phyloP scores from a whole-genome alignment of 2,329 filamentous ascomycete species.

The Xylaria sp. region DNA sequence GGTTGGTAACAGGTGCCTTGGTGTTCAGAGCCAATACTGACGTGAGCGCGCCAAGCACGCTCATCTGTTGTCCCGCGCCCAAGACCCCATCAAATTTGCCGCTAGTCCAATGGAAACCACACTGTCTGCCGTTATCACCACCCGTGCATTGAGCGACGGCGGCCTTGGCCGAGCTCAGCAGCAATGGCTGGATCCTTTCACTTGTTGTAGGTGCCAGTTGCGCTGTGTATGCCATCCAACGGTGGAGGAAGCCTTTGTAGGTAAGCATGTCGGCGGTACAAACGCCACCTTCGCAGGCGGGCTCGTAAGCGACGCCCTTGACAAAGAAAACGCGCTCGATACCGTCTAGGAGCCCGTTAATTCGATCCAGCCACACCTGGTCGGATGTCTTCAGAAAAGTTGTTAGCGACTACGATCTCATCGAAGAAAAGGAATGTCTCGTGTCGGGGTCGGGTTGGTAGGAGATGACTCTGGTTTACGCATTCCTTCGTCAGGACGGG shows the following conservation, averaged over 20 bases:
- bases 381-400: conserved; percentile 42
- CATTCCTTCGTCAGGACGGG: neutral
- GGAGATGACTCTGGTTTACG: neutral
- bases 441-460: neutral
- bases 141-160: conserved; percentile 53
- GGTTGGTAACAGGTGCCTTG: conserved; percentile 50
- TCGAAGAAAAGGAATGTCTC: neutral
- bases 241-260: conserved; percentile 68
- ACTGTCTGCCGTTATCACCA: conserved; percentile 54
- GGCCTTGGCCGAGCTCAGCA: conserved; percentile 53
- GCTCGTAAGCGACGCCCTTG: conserved; percentile 62
- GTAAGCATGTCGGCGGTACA: conserved; percentile 67
- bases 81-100: conserved; percentile 58
- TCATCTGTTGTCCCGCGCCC: conserved; percentile 63
- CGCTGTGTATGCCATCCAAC: conserved; percentile 58
- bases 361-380: conserved; percentile 58
- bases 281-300: conserved; percentile 60
- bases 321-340: conserved; percentile 62
- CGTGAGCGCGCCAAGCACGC: conserved; percentile 59
- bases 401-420: conserved; percentile 6
- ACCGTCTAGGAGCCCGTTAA: conserved; percentile 59
- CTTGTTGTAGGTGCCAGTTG: conserved; percentile 53
- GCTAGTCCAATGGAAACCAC: conserved; percentile 62
- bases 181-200: conserved; percentile 51
- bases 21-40: conserved; percentile 53